Percentiles rank a stretch among this genome's conserved stretches.
phyloP scores from a whole-genome alignment of 345 rosid genomes.

The Mallotus nudiflorus region DNA sequence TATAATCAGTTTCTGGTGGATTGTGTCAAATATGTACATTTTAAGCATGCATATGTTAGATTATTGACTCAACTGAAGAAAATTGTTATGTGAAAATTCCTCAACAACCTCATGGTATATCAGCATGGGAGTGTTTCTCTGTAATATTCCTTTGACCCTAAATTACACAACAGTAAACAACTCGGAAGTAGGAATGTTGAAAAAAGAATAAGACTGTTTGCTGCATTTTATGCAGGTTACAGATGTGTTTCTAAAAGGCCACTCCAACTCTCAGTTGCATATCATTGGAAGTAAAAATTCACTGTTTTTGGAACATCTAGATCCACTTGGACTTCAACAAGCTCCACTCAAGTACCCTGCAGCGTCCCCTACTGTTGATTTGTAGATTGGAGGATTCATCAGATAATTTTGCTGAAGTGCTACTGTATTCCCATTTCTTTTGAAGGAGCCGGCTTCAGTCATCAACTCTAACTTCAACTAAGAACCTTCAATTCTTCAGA shows the following conservation, averaged over 20 bases:
- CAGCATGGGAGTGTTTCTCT: no score
- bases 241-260: slow-evolving; percentile 28
- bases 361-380: not conserved
- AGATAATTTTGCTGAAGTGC: not conserved
- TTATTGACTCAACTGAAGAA: not conserved
- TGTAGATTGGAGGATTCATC: not conserved
- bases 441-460: not conserved
- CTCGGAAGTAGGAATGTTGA: not conserved
- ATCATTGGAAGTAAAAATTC: slow-evolving; percentile 38
- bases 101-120: no score
- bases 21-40: not conserved
- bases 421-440: not conserved
- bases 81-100: not conserved
- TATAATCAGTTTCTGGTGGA: not conserved
- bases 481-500: not conserved
- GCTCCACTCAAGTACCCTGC: slow-evolving; percentile 21
- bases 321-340: slow-evolving; percentile 23
- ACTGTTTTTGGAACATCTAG: slow-evolving; percentile 22
- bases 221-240: slow-evolving; percentile 24
- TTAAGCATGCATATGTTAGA: not conserved
- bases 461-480: not conserved
- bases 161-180: not conserved
- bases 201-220: not conserved
- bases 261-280: slow-evolving; percentile 28
- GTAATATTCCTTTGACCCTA: not conserved